Evolutionary conservation across 164 flowering plant genomes (phyloP).

Genomic region (Stephania japonica): DNA sequence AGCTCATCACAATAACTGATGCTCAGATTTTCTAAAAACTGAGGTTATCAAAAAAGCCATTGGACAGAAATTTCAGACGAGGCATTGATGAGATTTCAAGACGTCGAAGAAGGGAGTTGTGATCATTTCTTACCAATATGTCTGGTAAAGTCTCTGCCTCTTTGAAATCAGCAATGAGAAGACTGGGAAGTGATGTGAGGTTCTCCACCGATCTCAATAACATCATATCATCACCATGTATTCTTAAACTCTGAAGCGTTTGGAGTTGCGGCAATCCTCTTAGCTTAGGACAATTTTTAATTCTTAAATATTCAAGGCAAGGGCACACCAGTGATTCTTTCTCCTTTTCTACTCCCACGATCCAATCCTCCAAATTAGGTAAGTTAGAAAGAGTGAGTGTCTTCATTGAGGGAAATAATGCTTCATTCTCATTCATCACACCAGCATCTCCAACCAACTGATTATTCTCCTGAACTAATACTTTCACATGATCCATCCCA

Average conservation of each 20-base stretch:
- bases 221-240: no score
- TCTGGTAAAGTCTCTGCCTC: background rate
- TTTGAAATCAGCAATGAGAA: background rate
- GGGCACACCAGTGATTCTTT: background rate
- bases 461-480: background rate
- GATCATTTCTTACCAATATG: background rate
- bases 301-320: background rate
- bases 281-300: background rate
- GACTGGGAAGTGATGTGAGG: background rate
- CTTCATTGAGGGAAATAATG: background rate
- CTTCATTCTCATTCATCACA: background rate
- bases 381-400: background rate
- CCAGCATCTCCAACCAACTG: background rate
- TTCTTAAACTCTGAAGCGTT: no score
- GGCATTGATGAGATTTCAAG: background rate
- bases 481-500: background rate
- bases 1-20: background rate
- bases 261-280: background rate
- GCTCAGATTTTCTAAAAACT: background rate
- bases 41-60: background rate
- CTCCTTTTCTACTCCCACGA: background rate
- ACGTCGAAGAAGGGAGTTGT: background rate
- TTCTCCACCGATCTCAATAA: no score
- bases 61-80: background rate
- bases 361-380: background rate